Conservation (phyloP, 441 rosid genomes). For the Breynia disticha region DNA sequence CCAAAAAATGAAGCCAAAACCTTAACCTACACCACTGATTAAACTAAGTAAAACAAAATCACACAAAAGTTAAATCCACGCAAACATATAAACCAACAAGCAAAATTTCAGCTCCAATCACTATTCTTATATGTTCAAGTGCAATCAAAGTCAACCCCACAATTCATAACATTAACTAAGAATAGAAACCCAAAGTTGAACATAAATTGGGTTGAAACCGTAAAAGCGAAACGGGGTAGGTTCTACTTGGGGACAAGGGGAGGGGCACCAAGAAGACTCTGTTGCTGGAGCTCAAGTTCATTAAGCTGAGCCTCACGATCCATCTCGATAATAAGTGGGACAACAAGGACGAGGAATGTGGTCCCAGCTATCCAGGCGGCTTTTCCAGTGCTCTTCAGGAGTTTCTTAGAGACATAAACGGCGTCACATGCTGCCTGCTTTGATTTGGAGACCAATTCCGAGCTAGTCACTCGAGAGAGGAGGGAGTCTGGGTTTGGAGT, state of each 20-base stretch:
- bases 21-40: no score
- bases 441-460: conserved; percentile 42
- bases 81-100: no score
- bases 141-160: no score
- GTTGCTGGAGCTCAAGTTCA: conserved; percentile 73
- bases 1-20: no score
- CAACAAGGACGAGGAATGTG: conserved; percentile 59
- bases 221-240: conserved; percentile 3
- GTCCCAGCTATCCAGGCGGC: conserved; percentile 90
- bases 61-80: no score
- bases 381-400: conserved; percentile 73
- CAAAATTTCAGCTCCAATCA: no score
- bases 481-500: conserved; percentile 15
- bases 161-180: no score
- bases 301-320: conserved; percentile 69
- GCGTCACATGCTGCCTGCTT: conserved; percentile 49
- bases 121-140: no score
- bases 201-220: no score
- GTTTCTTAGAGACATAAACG: conserved; percentile 47
- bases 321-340: conserved; percentile 71
- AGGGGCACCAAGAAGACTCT: conserved; percentile 69
- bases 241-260: conserved; percentile 16
- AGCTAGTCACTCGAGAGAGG: conserved; percentile 30
- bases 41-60: no score
- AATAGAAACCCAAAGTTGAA: no score